Base-by-base conservation (phyloP, 2,329 filamentous ascomycete genomes). In the Plenodomus lindquistii region DNA sequence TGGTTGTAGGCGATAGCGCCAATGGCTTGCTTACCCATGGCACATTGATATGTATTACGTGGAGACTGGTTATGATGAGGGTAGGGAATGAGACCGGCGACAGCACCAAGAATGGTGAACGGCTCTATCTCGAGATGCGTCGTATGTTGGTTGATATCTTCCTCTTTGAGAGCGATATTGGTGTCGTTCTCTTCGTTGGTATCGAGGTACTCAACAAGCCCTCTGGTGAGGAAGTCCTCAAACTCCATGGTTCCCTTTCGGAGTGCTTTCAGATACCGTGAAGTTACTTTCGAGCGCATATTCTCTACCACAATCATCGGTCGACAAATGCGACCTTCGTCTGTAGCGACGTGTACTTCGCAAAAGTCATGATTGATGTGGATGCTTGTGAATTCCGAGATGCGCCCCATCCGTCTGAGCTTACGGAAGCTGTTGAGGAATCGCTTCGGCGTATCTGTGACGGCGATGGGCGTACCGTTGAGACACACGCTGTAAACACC, bases 1-100 rank as follows among this genome's bases (percentile, higher is more conserved):
- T 99, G 94, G 69, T 99, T 99, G 69, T 96, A 96, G 15, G 93
- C 94, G 69, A 99, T 97, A 27, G 93, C 92, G 27, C 94, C 94
- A 70, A 99, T 97, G 34, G 94, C 94, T 88, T 99, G 94, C 77
- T 99, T 99, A 83, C 94, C 94, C 94, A 99, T 99, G 75, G 94
- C 94, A 76, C 93, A 97, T 80, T 97, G 93, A 68, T 99, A 99
- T 0, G 94, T 99, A 71, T 99, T 99, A 81, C 94, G 84, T 9
- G 94, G 94, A 15, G 95, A 99, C 73, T 99, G 94, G 74, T 99
- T 99, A 79, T 99, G 94, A 72, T 99, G 94, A 8, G 94, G 94
- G 67, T 97, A 99, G 4, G 94, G 94, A 70, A 99, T 99, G 31
- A 99, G 80, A 37, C 94, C 94, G 34, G 94, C 94, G 20, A 99